Evolutionary conservation across 2,329 filamentous ascomycete species (phyloP), one percentile per base, ranked within the genome.

Genomic region (Aspergillus sp.): DNA sequence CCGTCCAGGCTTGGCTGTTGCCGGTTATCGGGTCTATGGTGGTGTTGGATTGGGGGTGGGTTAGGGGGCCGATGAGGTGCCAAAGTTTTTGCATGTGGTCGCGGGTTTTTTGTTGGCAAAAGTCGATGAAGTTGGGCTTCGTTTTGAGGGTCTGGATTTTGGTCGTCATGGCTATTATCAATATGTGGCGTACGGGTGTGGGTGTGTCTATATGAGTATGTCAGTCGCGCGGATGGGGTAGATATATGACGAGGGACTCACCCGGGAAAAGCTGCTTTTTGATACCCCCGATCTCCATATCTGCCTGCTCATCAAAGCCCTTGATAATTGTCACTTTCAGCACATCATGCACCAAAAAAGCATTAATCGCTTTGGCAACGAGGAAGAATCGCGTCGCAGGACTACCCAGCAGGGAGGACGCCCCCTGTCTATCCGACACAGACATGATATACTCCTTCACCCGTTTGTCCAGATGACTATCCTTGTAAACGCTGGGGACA

Each of bases 341-440:
- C 2, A 65, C 46, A 5, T 57, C 48, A 2, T 51, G 49, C 22
- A 56, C 51, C 5, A 64, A 45, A 41, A 58, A 62, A 22, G 48
- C 54, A 43, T 63, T 62, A 38, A 68, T 59, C 2, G 60, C 56
- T 30, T 62, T 64, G 7, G 59, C 49, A 7, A 68, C 46, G 10
- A 61, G 50, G 5, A 56, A 47, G 19, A 48, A 55, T 12, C 63
- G 52, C 4, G 60, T 63, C 3, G 43, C 37, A 2, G 52, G 25
- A 25, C 59, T 54, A 5, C 49, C 49, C 13, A 67, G 50, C 27
- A 67, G 56, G 10, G 50, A 44, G 2, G 49, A 50, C 3, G 56
- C 57, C 5, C 51, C 43, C 2, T 45, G 30, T 13, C 35, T 42
- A 20, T 53, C 48, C 3, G 54, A 49, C 22, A 57, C 52, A 0